A percentile compares a stretch with the other conserved stretches of the same genome.
phyloP scores from a whole-genome alignment of 2,329 filamentous ascomycete species.

The Lasiodiplodia hormozganensis region DNA sequence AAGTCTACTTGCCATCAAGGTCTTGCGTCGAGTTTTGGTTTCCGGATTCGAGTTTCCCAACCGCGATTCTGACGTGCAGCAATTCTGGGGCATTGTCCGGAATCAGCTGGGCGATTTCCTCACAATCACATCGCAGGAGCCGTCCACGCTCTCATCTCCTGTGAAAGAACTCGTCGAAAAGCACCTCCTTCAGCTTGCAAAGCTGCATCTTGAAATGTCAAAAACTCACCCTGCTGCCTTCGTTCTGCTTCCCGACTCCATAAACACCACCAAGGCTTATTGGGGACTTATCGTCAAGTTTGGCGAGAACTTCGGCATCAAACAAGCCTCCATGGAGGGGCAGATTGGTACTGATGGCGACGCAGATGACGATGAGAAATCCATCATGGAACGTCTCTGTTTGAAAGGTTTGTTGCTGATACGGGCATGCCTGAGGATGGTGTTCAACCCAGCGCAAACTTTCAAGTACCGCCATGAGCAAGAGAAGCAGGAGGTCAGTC shows the following conservation, averaged over 20 bases:
- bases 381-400: conserved; percentile 78
- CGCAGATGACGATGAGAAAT: conserved; percentile 54
- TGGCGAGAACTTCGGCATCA: conserved; percentile 73
- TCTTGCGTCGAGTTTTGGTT: conserved; percentile 78
- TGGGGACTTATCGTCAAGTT: conserved; percentile 83
- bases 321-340: conserved; percentile 37
- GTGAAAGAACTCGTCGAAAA: conserved; percentile 75
- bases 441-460: conserved; percentile 78
- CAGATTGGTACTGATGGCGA: conserved; percentile 53
- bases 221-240: conserved; percentile 82
- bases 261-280: conserved; percentile 80
- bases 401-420: conserved; percentile 84
- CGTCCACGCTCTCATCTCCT: conserved; percentile 55
- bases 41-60: conserved; percentile 85
- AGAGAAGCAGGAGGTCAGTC: conserved; percentile 68
- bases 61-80: conserved; percentile 74
- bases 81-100: conserved; percentile 82
- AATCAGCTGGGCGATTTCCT: conserved; percentile 81
- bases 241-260: conserved; percentile 77
- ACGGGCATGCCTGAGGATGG: conserved; percentile 82
- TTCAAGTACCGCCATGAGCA: conserved; percentile 82
- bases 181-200: conserved; percentile 87
- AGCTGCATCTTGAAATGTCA: conserved; percentile 88
- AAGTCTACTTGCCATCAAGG: conserved; percentile 80
- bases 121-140: conserved; percentile 64